Percentiles rank a stretch among this genome's conserved stretches.
Evolutionary conservation across 2,329 filamentous ascomycete genomes (phyloP).

Genomic region (Aspergillus latus): DNA sequence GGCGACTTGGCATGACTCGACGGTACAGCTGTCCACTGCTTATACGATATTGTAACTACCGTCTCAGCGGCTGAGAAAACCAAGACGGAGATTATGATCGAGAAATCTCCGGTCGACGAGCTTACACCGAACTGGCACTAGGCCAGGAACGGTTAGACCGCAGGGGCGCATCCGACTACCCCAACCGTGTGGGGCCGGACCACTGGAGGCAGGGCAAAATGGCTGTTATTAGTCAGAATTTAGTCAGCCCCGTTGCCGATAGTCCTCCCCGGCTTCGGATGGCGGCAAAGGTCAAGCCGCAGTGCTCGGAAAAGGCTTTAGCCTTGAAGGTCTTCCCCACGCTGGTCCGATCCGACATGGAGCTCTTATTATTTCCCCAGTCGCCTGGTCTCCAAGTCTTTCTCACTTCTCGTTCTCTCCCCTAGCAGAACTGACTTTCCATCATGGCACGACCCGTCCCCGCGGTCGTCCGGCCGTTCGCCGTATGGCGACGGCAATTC

Average conservation of each 20-base stretch:
- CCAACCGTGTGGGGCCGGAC: not conserved
- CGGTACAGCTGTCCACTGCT: too few species aligned
- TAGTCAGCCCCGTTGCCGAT: not conserved
- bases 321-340: constrained; percentile 10
- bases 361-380: constrained; percentile 17
- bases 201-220: not conserved
- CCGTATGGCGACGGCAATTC: constrained; percentile 56
- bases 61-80: too few species aligned
- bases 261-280: constrained; percentile 17
- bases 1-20: too few species aligned
- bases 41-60: too few species aligned
- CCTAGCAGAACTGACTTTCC: constrained; percentile 15
- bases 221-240: not conserved
- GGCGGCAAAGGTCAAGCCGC: constrained; percentile 16
- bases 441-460: constrained; percentile 32
- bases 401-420: constrained; percentile 11
- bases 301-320: not conserved
- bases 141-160: not conserved
- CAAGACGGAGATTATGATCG: not conserved
- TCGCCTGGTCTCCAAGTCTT: constrained; percentile 9
- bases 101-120: not conserved
- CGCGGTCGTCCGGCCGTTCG: constrained; percentile 31
- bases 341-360: constrained; percentile 22
- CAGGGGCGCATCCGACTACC: too few species aligned
- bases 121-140: not conserved